Evolutionary conservation across 495 filamentous ascomycete genomes (phyloP).

Genomic region (Talaromyces thailandensis): DNA sequence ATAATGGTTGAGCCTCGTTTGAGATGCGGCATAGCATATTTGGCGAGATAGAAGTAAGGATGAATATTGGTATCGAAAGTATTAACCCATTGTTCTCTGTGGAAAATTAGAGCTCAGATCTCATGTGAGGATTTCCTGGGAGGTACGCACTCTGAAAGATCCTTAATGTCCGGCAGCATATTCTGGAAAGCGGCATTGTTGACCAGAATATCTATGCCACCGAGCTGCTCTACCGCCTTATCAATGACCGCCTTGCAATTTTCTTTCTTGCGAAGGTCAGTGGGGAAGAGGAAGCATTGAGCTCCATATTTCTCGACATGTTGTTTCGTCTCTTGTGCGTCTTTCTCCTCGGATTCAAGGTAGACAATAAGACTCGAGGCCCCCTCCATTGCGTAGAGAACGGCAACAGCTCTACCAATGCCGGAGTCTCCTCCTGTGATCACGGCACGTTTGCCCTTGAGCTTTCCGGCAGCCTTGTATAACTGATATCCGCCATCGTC

Average conservation of each 20-base stretch:
- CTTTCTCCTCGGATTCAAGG: slow-evolving; percentile 65
- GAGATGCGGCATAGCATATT: slow-evolving; percentile 71
- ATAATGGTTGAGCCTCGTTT: slow-evolving; percentile 69
- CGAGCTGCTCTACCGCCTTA: slow-evolving; percentile 51
- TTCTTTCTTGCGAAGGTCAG: slow-evolving; percentile 51
- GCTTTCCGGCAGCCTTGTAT: slow-evolving; percentile 74
- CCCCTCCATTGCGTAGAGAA: slow-evolving; percentile 78
- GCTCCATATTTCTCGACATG: slow-evolving; percentile 55
- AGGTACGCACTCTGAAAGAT: slow-evolving; percentile 56
- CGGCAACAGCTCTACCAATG: slow-evolving; percentile 70
- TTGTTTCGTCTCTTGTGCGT: slow-evolving; percentile 65
- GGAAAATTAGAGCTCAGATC: neutral
- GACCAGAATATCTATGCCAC: slow-evolving; percentile 66
- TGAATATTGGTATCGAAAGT: slow-evolving; percentile 74
- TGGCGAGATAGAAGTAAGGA: slow-evolving; percentile 65
- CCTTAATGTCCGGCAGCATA: slow-evolving; percentile 61
- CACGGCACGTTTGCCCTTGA: slow-evolving; percentile 62
- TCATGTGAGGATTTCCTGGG: neutral
- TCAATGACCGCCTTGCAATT: slow-evolving; percentile 67
- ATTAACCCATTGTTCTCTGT: slow-evolving; percentile 63
- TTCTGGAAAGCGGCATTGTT: slow-evolving; percentile 77
- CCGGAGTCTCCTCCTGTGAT: slow-evolving; percentile 81
- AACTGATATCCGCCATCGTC: slow-evolving; percentile 60
- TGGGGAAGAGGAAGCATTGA: slow-evolving; percentile 49
- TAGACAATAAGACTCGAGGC: slow-evolving; percentile 68